These are phyloP conservation scores for Aspergillus avenaceus DNA, from an alignment of 495 filamentous ascomycete genomes.

Conservation along the genomic window DNA sequence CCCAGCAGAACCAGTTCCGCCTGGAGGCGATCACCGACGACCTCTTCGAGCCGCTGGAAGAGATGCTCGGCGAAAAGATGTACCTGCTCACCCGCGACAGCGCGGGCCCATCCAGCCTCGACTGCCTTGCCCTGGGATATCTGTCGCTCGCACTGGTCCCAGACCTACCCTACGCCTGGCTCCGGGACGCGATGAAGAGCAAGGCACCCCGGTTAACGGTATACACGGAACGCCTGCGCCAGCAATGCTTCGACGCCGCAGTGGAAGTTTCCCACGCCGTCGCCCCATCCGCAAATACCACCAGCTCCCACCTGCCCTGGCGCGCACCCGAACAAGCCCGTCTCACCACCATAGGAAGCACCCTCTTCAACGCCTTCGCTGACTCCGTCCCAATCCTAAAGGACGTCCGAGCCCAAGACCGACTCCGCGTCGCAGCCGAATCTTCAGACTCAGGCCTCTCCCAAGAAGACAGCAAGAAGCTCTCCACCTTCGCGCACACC, in stretches of 20 bases:
- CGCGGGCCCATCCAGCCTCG: constrained; percentile 53
- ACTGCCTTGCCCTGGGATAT: constrained; percentile 77
- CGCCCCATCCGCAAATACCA: neutral
- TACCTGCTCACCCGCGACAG: constrained; percentile 49
- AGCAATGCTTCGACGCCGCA: constrained; percentile 33
- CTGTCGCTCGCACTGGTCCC: constrained; percentile 68
- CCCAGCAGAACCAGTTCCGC: constrained; percentile 53
- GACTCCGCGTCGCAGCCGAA: constrained; percentile 29
- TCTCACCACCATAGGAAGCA: constrained; percentile 29
- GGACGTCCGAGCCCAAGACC: constrained; percentile 32
- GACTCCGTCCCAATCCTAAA: constrained; percentile 39
- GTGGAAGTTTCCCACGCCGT: constrained; percentile 28
- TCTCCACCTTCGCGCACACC: constrained; percentile 24
- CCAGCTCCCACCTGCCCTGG: constrained; percentile 32
- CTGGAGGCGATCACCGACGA: constrained; percentile 64
- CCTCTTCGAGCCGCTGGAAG: constrained; percentile 64
- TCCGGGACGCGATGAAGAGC: constrained; percentile 55
- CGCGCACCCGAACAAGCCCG: constrained; percentile 30
- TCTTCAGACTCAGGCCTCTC: constrained; percentile 24
- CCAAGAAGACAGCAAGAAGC: constrained; percentile 16
- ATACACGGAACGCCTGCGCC: constrained; percentile 50
- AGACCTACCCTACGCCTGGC: constrained; percentile 66
- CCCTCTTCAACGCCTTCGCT: constrained; percentile 34
- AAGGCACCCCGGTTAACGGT: constrained; percentile 50
- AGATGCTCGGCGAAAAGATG: constrained; percentile 53